Conservation (phyloP, 2,329 filamentous ascomycete species). For the Didymella lethalis region DNA sequence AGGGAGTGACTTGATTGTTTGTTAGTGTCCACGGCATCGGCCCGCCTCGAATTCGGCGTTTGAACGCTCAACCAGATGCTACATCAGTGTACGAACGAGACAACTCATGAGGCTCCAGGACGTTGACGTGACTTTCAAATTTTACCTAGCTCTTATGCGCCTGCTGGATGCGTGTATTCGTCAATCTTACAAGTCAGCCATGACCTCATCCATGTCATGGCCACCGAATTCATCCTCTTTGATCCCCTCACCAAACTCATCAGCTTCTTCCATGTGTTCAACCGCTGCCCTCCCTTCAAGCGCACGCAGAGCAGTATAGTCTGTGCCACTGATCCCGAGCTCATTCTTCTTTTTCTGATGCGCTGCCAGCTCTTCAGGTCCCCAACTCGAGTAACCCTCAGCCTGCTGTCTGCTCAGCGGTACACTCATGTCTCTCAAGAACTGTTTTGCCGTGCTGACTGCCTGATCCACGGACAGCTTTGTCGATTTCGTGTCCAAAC, state of each 20-base stretch:
- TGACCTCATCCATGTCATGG: conserved; percentile 47
- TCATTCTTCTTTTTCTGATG: conserved; percentile 80
- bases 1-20: not conserved
- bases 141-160: not conserved
- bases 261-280: conserved; percentile 28
- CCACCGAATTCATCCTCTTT: conserved; percentile 48
- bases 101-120: not conserved
- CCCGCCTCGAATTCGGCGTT: not conserved
- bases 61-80: not conserved
- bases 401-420: conserved; percentile 84
- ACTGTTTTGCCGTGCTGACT: conserved; percentile 85
- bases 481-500: conserved; percentile 81
- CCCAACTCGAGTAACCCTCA: conserved; percentile 94
- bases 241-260: conserved; percentile 22
- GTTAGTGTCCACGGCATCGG: not conserved
- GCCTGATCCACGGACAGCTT: conserved; percentile 97
- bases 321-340: conserved; percentile 70
- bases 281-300: conserved; percentile 42
- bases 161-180: not conserved
- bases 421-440: conserved; percentile 89
- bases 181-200: conserved; percentile 41
- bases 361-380: conserved; percentile 74
- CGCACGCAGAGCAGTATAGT: conserved; percentile 53
- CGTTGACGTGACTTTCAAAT: no score
- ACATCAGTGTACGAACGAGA: not conserved